A percentile compares a stretch with the other conserved stretches of the same genome.
Conservation (phyloP, 2,329 filamentous ascomycete genomes). For the Myotisia sp. region DNA sequence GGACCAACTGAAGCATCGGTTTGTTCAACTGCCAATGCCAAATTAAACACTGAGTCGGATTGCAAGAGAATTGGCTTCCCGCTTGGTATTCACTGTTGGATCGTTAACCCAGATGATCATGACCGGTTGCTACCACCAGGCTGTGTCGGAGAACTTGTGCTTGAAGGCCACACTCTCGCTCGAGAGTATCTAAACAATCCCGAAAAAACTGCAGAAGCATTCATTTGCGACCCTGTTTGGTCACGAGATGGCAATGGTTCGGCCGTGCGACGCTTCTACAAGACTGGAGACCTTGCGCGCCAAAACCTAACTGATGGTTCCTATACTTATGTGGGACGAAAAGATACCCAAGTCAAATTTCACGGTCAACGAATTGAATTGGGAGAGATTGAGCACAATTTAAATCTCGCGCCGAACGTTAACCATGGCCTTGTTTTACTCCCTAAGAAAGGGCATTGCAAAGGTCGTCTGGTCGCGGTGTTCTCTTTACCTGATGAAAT, state of each 20-base stretch:
- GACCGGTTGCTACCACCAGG: conserved; percentile 30
- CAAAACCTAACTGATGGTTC: conserved; percentile 25
- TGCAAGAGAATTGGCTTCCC: conserved; percentile 24
- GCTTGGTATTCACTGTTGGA: conserved; percentile 24
- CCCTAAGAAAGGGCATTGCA: conserved; percentile 23
- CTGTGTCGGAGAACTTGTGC: conserved; percentile 24
- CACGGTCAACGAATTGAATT: conserved; percentile 52
- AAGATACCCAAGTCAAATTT: conserved; percentile 55
- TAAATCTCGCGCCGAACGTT: conserved; percentile 18
- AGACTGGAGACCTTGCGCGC: conserved; percentile 28
- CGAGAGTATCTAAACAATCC: conserved; percentile 47
- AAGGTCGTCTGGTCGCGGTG: conserved; percentile 21
- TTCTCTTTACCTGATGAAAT: conserved; percentile 17
- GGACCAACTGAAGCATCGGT: conserved; percentile 32
- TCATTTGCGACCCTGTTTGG: conserved; percentile 44
- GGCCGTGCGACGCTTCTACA: conserved; percentile 23
- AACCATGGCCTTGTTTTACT: conserved; percentile 25
- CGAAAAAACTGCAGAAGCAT: conserved; percentile 43
- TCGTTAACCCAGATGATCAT: conserved; percentile 28
- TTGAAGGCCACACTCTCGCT: conserved; percentile 43
- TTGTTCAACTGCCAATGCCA: conserved; percentile 21
- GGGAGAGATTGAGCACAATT: conserved; percentile 35
- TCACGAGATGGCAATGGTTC: conserved; percentile 23
- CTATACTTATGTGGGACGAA: conserved; percentile 40
- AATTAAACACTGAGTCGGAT: conserved; percentile 19